Base-by-base conservation (phyloP, 371 early-diverging fungal species). In the Blakeslea trispora region DNA sequence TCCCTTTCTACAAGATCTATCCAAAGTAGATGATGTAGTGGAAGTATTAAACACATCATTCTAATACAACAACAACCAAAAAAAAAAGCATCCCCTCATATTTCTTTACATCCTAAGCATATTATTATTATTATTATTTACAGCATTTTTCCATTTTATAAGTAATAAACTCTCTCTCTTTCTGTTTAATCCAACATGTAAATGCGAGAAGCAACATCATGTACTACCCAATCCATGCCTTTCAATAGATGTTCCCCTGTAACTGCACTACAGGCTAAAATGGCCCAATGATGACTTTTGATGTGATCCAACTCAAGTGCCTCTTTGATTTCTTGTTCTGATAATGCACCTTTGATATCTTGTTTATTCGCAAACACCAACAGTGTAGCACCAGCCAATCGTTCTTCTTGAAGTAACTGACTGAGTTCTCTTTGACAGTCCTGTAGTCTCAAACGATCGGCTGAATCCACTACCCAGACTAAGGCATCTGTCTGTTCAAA, bases 401-500 rank as follows among this genome's bases (percentile, higher is more conserved):
- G 77, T 82, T 97, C 97, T 67, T 94, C 96, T 61, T 86, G 81
- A 42, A 95, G 74, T 45, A 97, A 66, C n/a, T 74, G 69, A 0
- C 72, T 53, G n/a, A 98, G 68, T 69, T 97, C 97, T 21, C 66
- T 49, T 45, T 77, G 80, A 66, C 96, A 96, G 55, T 91, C 91
- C n/a, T 79, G 76, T 46, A 96, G 66, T 15, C 98, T 75, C 37
- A 85, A 76, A 35, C 89, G 65, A 70, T 98, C 99, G 9, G 94
- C 91, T 11, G 91, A 88, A 72, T 99, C 99, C 17, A 99, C 96
- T 0, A 99, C 99, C 96, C 97, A 99, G 9, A 99, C 88, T 13
- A 99, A 75, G 0, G 96, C 99, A 63, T 99, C 99, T 0, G 97
- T 97, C 52, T 95, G 91, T 70, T 99, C 99, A 86, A 98, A 99